Evolutionary conservation across 257 asterid genomes (phyloP).

Genomic region (Nicotiana obtusifolia): DNA sequence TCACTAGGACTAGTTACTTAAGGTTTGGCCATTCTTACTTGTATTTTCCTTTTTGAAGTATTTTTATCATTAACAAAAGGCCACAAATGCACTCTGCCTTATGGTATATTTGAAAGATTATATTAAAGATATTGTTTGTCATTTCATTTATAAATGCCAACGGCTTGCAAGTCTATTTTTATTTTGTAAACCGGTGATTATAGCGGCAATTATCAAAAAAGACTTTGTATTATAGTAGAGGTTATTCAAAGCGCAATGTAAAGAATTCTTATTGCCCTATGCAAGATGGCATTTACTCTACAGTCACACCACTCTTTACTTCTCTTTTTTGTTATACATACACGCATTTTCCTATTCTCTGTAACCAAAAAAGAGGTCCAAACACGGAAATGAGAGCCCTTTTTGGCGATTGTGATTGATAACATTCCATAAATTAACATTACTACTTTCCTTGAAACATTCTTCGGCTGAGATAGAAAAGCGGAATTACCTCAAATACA

Average conservation of each 20-base stretch:
- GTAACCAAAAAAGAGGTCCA: background rate
- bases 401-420: background rate
- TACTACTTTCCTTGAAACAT: conserved; percentile 18
- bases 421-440: background rate
- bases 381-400: background rate
- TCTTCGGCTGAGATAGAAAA: conserved; percentile 15
- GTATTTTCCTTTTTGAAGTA: too few relatives aligned
- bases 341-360: background rate
- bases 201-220: background rate
- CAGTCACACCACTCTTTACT: background rate
- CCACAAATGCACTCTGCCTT: too few relatives aligned
- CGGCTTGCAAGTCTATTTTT: background rate
- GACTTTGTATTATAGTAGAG: too few relatives aligned
- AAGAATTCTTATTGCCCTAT: too few relatives aligned
- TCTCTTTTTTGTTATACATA: background rate
- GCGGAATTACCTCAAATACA: conserved; percentile 6
- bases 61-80: too few relatives aligned
- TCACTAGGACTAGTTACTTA: too few relatives aligned
- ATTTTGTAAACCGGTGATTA: background rate
- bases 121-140: too few relatives aligned
- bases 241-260: too few relatives aligned
- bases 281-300: background rate
- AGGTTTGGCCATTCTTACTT: too few relatives aligned
- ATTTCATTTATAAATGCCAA: background rate
- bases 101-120: too few relatives aligned